Evolutionary conservation across 768 basidiomycete species (phyloP).

Genomic region (Kockovaella imperatae): DNA sequence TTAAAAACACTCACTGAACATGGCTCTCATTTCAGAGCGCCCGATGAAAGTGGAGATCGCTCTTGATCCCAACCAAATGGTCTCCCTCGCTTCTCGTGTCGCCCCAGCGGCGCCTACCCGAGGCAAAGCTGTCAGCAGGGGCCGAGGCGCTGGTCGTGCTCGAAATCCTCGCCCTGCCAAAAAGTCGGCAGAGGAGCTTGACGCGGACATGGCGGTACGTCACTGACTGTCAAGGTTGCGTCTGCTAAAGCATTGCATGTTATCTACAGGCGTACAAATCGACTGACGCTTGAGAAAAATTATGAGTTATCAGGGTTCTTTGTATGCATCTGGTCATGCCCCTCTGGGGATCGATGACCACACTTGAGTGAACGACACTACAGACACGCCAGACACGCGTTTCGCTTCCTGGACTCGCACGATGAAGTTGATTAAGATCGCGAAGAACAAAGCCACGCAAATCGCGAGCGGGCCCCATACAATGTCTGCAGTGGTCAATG

Average conservation of each 20-base stretch:
- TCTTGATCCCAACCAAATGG: slow-evolving; percentile 65
- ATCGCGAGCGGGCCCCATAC: slow-evolving; percentile 75
- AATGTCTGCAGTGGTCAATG: slow-evolving; percentile 53
- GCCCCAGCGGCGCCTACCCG: slow-evolving; percentile 58
- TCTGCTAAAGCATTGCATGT: not conserved
- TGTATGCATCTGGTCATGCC: slow-evolving; percentile 8
- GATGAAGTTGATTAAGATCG: slow-evolving; percentile 59
- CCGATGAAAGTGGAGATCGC: slow-evolving; percentile 99
- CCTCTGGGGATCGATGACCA: slow-evolving; percentile 20
- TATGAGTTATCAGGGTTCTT: not conserved
- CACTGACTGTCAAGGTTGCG: not conserved
- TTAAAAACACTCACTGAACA: slow-evolving; percentile 12
- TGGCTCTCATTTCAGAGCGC: slow-evolving; percentile 56
- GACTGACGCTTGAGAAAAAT: slow-evolving; percentile 4
- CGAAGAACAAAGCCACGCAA: slow-evolving; percentile 73
- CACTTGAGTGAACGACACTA: slow-evolving; percentile 25
- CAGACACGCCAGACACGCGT: slow-evolving; percentile 19
- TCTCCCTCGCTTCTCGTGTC: slow-evolving; percentile 74
- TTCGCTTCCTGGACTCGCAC: slow-evolving; percentile 27
- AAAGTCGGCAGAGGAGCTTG: slow-evolving; percentile 82
- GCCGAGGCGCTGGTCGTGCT: slow-evolving; percentile 43
- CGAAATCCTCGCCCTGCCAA: slow-evolving; percentile 35
- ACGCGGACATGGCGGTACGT: slow-evolving; percentile 95
- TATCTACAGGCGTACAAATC: slow-evolving; percentile 25
- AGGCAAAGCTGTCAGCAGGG: slow-evolving; percentile 19